A percentile compares a stretch with the other conserved stretches of the same genome.
Conservation (phyloP, 2,329 filamentous ascomycete genomes). For the Orbilia brochopaga region DNA sequence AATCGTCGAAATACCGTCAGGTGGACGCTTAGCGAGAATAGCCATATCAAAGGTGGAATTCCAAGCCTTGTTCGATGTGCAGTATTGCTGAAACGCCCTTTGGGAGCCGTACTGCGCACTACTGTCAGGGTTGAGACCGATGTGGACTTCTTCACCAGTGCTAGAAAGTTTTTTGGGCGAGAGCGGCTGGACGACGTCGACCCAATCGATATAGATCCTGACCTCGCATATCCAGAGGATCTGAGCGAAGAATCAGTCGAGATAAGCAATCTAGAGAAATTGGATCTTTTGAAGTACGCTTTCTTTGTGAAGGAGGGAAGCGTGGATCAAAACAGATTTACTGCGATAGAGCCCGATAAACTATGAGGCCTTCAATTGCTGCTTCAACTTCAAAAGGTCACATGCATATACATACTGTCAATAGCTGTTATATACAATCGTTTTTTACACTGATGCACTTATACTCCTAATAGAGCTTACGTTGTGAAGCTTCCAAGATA, state of each 20-base stretch:
- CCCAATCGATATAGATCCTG: neutral
- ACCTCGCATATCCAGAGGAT: constrained; percentile 4
- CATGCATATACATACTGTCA: too few relatives aligned
- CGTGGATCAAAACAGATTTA: neutral
- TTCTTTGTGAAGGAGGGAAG: neutral
- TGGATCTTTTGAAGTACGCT: constrained; percentile 2
- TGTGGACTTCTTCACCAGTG: neutral
- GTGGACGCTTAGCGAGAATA: neutral
- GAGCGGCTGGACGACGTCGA: constrained; percentile 6
- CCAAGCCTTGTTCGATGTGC: neutral
- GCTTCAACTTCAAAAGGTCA: too few relatives aligned
- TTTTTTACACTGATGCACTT: too few relatives aligned
- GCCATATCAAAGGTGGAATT: constrained; percentile 4
- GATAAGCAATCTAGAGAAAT: neutral
- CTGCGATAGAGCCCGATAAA: neutral
- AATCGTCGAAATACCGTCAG: constrained; percentile 7
- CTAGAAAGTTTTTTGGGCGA: neutral
- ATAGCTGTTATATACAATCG: too few relatives aligned
- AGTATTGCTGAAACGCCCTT: neutral
- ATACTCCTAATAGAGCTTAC: too few relatives aligned
- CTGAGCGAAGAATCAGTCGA: neutral
- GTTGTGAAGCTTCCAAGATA: too few relatives aligned
- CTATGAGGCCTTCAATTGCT: neutral
- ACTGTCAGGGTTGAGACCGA: constrained; percentile 1
- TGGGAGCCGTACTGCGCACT: neutral